Evolutionary conservation across 2,329 filamentous ascomycete genomes (phyloP).

Genomic region (Cercospora sesami): DNA sequence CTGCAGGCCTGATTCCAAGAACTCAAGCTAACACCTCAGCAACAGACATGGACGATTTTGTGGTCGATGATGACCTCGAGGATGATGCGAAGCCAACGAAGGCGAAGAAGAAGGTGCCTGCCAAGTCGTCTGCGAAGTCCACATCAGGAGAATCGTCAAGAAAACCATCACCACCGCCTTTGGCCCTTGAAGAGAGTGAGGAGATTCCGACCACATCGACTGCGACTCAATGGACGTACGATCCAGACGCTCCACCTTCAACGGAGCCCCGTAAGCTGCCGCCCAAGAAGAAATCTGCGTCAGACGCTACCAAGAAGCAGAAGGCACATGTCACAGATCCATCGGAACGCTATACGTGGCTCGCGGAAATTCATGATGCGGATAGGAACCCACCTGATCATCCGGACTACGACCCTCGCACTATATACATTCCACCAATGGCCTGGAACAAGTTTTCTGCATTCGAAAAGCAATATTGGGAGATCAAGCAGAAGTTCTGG

Average conservation of each 20-base stretch:
- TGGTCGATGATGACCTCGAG: constrained; percentile 84
- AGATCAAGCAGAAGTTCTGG: constrained; percentile 97
- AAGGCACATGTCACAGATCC: constrained; percentile 82
- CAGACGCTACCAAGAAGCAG: constrained; percentile 41
- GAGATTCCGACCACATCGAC: constrained; percentile 63
- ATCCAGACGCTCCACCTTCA: constrained; percentile 59
- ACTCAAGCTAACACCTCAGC: constrained; percentile 21
- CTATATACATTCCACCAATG: constrained; percentile 80
- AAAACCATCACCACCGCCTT: constrained; percentile 51
- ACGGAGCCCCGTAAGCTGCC: constrained; percentile 49
- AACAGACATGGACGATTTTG: constrained; percentile 77
- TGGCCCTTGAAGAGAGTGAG: constrained; percentile 49
- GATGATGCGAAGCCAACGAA: constrained; percentile 67
- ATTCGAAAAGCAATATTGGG: constrained; percentile 99
- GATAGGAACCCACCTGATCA: constrained; percentile 76
- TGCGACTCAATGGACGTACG: constrained; percentile 78
- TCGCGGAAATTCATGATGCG: constrained; percentile 80
- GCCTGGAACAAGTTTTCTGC: constrained; percentile 83
- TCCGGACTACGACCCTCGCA: constrained; percentile 86
- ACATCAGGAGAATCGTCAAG: constrained; percentile 30
- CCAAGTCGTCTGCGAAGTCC: constrained; percentile 53
- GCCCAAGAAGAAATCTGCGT: constrained; percentile 36
- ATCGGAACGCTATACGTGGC: constrained; percentile 84
- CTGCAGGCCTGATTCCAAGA: background rate
- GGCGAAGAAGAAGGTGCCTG: constrained; percentile 47